Evolutionary conservation across 2,329 filamentous ascomycete species (phyloP), one percentile per base, ranked within the genome.

Genomic region (Grosmannia huntii): DNA sequence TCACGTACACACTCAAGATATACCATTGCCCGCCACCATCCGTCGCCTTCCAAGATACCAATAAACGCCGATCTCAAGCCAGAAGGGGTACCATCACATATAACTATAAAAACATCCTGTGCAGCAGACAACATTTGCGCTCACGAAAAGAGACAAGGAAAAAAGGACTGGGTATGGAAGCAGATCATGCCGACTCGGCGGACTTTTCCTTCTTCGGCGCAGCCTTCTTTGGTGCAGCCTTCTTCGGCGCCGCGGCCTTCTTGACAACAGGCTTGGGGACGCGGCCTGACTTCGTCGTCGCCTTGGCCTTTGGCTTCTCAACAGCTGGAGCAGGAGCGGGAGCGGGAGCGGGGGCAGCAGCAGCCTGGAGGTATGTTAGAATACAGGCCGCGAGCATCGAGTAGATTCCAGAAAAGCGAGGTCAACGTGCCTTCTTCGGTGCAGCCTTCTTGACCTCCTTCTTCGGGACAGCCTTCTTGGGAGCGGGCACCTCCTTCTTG

Each of bases 251-350:
- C 19, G 75, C 71, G 14, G 74, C 71, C 72, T 72, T 74, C 71
- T 79, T 80, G 60, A 72, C 73, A 44, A 77, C 75, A 27, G 79
- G 76, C 83, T 94, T 95, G 66, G 86, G 83, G 66, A 95, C 86
- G 65, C 90, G 86, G 54, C 90, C 89, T 57, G 88, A 85, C 82
- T 94, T 94, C 71, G 89, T 91, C 82, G 89, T 91, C 70, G 80
- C 82, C 56, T 90, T 74, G 54, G 86, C 78, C 67, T 84, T 83
- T 62, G 83, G 78, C 73, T 86, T 84, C 65, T 89, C 84, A 59
- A 38, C 55, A 41, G 84, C 79, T 77, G 64, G 84, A 12, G 46
- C 46, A 44, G 31, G 31, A 33, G 31, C 31, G 5, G 31, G 31
- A 33, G 31, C 31, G 31, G 31, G 31, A 5, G 41, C 16, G 10